Conservation (phyloP, 169 alveolate species). For the Plasmodium falciparum region DNA sequence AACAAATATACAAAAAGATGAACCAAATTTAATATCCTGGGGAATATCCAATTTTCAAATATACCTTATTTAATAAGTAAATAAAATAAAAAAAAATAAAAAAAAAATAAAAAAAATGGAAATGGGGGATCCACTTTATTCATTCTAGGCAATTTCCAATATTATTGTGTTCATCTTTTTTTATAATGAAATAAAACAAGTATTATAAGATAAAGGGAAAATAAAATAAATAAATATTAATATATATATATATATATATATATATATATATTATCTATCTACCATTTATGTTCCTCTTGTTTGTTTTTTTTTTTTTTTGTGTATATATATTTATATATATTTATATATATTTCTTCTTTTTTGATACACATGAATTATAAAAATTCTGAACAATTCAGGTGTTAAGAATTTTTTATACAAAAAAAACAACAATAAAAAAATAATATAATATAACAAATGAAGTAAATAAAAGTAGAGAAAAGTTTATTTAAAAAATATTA, state of each 20-base stretch:
- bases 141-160: too few species aligned
- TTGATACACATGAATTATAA: neutral
- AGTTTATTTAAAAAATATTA: neutral
- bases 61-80: conserved; percentile 20
- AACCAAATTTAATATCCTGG: conserved; percentile 69
- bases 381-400: conserved; percentile 3
- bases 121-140: too few species aligned
- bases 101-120: conserved; percentile 2
- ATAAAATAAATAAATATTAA: neutral
- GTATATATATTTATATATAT: too few species aligned
- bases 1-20: conserved; percentile 36
- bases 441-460: neutral
- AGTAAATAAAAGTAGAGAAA: conserved; percentile 1
- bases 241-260: too few species aligned
- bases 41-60: conserved; percentile 71
- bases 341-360: too few species aligned
- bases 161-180: neutral
- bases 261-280: too few species aligned
- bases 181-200: neutral
- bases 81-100: neutral
- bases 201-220: neutral
- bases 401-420: neutral
- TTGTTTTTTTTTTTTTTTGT: too few species aligned
- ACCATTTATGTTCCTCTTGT: too few species aligned
- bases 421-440: too few species aligned